Evolutionary conservation across 2,329 filamentous ascomycete genomes (phyloP).

Genomic region (Salinomyces thailandicus): DNA sequence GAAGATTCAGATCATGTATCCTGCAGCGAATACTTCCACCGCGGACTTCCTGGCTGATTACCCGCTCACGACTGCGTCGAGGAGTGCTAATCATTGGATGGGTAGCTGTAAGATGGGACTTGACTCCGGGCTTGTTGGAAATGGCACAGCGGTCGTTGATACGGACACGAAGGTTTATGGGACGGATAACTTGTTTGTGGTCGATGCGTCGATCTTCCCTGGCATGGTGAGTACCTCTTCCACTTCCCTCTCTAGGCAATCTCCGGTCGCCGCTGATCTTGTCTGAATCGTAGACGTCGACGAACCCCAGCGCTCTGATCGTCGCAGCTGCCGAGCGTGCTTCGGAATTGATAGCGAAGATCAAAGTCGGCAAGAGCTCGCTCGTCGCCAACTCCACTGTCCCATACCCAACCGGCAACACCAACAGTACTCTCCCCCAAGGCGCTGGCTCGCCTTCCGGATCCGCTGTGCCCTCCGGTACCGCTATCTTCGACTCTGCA

Average conservation of each 20-base stretch:
- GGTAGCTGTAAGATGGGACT: conserved; percentile 31
- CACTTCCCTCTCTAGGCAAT: too few species aligned
- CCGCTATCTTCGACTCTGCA: not conserved
- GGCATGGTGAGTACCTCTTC: too few species aligned
- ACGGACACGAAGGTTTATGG: conserved; percentile 44
- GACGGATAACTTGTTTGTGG: conserved; percentile 57
- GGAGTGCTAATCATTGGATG: conserved; percentile 39
- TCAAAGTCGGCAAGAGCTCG: conserved; percentile 12
- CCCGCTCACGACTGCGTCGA: conserved; percentile 28
- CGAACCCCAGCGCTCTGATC: conserved; percentile 57
- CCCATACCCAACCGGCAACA: not conserved
- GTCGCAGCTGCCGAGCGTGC: conserved; percentile 55
- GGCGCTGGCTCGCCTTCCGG: conserved; percentile 2
- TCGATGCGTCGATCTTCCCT: conserved; percentile 59
- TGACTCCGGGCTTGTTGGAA: conserved; percentile 32
- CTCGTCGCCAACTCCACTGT: conserved; percentile 4
- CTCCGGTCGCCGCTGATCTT: not conserved
- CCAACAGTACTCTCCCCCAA: conserved; percentile 3
- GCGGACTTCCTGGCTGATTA: conserved; percentile 45
- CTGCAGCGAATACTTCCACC: conserved; percentile 41
- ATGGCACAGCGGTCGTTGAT: conserved; percentile 39
- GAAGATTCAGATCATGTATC: conserved; percentile 47
- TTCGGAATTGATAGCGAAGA: conserved; percentile 40
- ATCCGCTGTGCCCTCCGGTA: not conserved
- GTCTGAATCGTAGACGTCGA: too few species aligned